Percentiles rank a stretch among this genome's conserved stretches.
These are phyloP conservation scores for Adansonia digitata DNA, from an alignment of 345 rosid genomes.

Conservation along the genomic window DNA sequence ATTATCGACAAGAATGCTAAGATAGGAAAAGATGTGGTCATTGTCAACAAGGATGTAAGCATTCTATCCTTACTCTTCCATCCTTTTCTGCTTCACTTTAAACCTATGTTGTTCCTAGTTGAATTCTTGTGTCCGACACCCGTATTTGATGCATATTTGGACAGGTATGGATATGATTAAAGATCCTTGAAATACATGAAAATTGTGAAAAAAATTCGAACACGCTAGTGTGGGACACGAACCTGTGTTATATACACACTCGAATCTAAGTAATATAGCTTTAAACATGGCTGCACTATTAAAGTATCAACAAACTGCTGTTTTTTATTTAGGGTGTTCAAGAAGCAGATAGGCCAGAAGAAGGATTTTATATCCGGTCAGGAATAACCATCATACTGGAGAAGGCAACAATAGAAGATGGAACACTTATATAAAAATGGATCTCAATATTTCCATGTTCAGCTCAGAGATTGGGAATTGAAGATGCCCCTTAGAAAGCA, in stretches of 20 bases:
- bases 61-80: not conserved
- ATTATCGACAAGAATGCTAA: conserved; percentile 90
- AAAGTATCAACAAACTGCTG: not conserved
- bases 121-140: too few relatives aligned
- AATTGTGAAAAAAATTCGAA: too few relatives aligned
- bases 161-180: too few relatives aligned
- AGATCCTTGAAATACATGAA: too few relatives aligned
- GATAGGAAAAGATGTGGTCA: conserved; percentile 80
- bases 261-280: too few relatives aligned
- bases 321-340: conserved; percentile 54
- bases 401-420: conserved; percentile 84
- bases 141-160: too few relatives aligned
- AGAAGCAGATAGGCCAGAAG: conserved; percentile 78
- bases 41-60: conserved; percentile 57
- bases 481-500: not conserved
- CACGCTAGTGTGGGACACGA: too few relatives aligned
- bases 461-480: not conserved
- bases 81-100: not conserved
- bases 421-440: conserved; percentile 51
- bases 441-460: not conserved
- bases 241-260: too few relatives aligned
- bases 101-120: too few relatives aligned
- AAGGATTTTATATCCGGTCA: conserved; percentile 75
- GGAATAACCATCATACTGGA: conserved; percentile 70
- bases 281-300: not conserved